Evolutionary conservation across 2,329 filamentous ascomycete genomes (phyloP).

Genomic region (Zalaria sp.): DNA sequence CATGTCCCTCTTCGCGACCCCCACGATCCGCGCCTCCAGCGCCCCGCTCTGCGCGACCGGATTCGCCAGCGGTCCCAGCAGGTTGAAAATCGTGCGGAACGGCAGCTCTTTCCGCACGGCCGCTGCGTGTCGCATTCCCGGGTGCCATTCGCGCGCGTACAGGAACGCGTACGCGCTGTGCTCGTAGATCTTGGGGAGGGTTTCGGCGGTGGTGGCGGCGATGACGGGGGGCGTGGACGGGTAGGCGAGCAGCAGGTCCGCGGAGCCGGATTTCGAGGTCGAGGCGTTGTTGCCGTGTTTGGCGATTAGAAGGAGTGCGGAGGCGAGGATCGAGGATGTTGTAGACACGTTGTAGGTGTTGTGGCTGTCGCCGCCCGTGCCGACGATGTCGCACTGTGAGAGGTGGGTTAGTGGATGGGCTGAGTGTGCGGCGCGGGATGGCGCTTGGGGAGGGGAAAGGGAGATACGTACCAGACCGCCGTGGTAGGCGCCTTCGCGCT

Average conservation of each 20-base stretch:
- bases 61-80: constrained; percentile 84
- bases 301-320: constrained; percentile 67
- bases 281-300: constrained; percentile 96
- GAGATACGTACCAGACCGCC: constrained; percentile 60
- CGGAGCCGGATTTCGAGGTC: constrained; percentile 89
- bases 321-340: constrained; percentile 83
- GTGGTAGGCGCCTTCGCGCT: constrained; percentile 57
- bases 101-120: constrained; percentile 76
- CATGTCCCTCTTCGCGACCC: constrained; percentile 75
- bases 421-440: background rate
- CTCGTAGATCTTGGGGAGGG: constrained; percentile 59
- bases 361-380: constrained; percentile 90
- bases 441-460: background rate
- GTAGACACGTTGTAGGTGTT: constrained; percentile 98
- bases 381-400: constrained; percentile 73
- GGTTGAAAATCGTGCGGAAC: constrained; percentile 94
- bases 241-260: constrained; percentile 73
- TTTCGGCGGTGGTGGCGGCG: constrained; percentile 55
- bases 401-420: background rate
- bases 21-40: constrained; percentile 84
- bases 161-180: constrained; percentile 86
- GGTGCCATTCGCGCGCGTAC: constrained; percentile 92
- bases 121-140: constrained; percentile 81
- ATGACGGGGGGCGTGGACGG: constrained; percentile 60
- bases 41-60: constrained; percentile 57